Evolutionary conservation across 192 early-diverging fungal genomes (phyloP), one percentile per base, ranked within the genome.

Genomic region (Umbelopsis ramanniana): DNA sequence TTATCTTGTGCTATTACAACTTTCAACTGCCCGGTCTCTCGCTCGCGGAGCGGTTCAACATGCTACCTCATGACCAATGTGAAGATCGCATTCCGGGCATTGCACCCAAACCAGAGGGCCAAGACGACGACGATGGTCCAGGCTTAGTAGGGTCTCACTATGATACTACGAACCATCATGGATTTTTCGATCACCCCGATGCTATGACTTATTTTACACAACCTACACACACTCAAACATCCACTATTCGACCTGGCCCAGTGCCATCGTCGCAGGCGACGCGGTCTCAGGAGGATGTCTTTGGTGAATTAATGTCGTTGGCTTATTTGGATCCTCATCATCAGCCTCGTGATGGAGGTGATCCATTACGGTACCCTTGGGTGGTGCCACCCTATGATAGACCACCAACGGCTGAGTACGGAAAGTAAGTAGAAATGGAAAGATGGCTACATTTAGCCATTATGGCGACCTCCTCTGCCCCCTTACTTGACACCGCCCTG

Each of bases 1-100:
- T 71, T 24, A n/a, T 71, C 40, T 37, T 15, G 33, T 21, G 14
- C 38, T 54, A 15, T 71, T 60, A n/a, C 9, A 24, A 60, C 54
- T 11, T 29, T n/a, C 15, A 48, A n/a, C 46, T 43, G 8, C 37
- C 33, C 37, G 19, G 24, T 52, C 2, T 21, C n/a, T 50, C 57
- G 57, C 57, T 63, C 57, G 37, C 35, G 19, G 57, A 63, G 57
- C 57, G 57, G 35, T n/a, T 63, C 29, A 63, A 35, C 15, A 63
- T 63, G 57, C 17, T 63, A 14, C 57, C 57, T 11, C 57, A 63
- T 63, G 57, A 63, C 26, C 57, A 63, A 29, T 37, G 29, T 35
- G 33, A 63, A 63, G 6, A 35, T 17, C 23, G 33, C 12, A 63
- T 7, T 63, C 29, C 57, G 14, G 24, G 7, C 24, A 35, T 60